Base-by-base conservation (phyloP, 2,329 filamentous ascomycete genomes). In the Geosmithia morbida region DNA sequence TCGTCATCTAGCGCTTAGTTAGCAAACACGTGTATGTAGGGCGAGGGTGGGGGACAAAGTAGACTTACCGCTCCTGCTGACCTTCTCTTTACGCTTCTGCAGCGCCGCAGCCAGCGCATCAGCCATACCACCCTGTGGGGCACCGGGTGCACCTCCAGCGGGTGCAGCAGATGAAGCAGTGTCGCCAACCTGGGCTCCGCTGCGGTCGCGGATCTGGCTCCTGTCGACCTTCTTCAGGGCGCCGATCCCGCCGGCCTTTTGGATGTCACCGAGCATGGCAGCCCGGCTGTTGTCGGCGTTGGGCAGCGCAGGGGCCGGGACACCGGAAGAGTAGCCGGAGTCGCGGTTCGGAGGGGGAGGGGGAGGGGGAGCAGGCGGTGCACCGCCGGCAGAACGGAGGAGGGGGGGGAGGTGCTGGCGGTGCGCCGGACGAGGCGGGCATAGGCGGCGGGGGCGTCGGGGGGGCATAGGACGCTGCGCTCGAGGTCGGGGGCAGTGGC, bases 11-110 rank as follows among this genome's bases (percentile, higher is more conserved):
- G 16, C 37, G 19, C 47, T 46, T 49, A 51, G 57, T 48, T 50
- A 29, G 51, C 44, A 19, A 41, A 18, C 42, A 49, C 26, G 33
- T 30, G 29, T 18, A 44, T n/a, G 7, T 14, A 13, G 11, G 37
- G 2, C 19, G 13, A 43, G 43, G n/a, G 14, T 17, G n/a, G n/a
- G 44, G 44, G 4, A 13, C 7, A 13, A 40, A 14, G 14, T n/a
- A 17, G 46, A 83, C 86, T 79, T 79, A 96, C 90, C 90, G 72
- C 87, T 94, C 62, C 86, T 83, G 67, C 86, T 87, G 61, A 96
- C 90, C 72, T 94, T 95, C 65, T 87, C 80, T 71, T 96, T 96
- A 63, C 90, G 76, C 67, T 86, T 85, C 59, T 83, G 79, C 56
- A 89, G 65, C 49, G 83, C 85, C 50, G 79, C 83, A 50, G 86